These are phyloP conservation scores for Suillus luteus DNA, from an alignment of 768 basidiomycete genomes.

Conservation along the genomic window DNA sequence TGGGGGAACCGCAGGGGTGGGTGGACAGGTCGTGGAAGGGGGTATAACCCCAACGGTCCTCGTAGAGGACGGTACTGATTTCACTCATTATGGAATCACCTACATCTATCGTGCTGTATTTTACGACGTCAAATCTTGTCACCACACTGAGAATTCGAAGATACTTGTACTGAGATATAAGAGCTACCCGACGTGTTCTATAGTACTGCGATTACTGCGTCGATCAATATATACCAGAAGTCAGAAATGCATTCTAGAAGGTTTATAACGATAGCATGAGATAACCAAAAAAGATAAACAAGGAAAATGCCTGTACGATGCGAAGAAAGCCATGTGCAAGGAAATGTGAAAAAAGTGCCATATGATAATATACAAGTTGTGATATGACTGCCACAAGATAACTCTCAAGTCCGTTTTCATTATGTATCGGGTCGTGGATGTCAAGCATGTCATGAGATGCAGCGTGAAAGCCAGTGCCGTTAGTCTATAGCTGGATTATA, in stretches of 20 bases:
- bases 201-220: neutral
- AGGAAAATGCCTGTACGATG: neutral
- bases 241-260: neutral
- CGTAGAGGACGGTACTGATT: conserved; percentile 31
- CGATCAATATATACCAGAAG: neutral
- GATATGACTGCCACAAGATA: conserved; percentile 1
- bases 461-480: conserved; percentile 1
- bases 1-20: conserved; percentile 38
- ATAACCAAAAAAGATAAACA: conserved; percentile 1
- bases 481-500: conserved; percentile 1
- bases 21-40: conserved; percentile 38
- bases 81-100: neutral
- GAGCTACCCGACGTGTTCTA: neutral
- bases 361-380: conserved; percentile 5
- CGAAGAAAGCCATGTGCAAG: neutral
- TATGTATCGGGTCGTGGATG: neutral
- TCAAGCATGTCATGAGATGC: conserved; percentile 1
- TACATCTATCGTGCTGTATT: neutral
- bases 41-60: conserved; percentile 26
- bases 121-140: neutral
- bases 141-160: neutral
- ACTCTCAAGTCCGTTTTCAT: neutral
- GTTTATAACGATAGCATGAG: conserved; percentile 3
- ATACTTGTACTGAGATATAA: neutral
- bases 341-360: neutral